Conservation (phyloP, 192 early-diverging fungal species). For the Linnemannia zychae region DNA sequence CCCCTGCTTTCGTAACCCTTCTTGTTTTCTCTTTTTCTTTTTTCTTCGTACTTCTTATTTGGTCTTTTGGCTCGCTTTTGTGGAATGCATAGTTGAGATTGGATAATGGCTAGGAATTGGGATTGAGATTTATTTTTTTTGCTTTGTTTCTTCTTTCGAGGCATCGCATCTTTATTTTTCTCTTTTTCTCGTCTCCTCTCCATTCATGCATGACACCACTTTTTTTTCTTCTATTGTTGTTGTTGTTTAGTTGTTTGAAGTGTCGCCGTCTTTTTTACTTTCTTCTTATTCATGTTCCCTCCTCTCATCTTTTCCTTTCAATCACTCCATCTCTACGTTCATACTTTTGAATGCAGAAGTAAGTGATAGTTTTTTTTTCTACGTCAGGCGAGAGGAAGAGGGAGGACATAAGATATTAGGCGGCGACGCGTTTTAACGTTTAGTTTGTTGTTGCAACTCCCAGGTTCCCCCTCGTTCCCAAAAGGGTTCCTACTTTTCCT, state of each 20-base stretch:
- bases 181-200: background rate
- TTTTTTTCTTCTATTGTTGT: slow-evolving; percentile 7
- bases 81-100: background rate
- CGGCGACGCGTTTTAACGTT: too few species aligned
- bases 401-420: too few species aligned
- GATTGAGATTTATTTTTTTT: too few species aligned
- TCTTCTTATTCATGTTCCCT: background rate
- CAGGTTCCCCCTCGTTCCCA: too few species aligned
- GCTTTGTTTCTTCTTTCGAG: background rate
- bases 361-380: background rate
- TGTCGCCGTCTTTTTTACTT: background rate
- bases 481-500: background rate
- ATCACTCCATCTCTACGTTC: background rate
- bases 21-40: background rate
- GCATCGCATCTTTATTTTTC: background rate
- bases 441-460: too few species aligned
- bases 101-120: too few species aligned
- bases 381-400: too few species aligned
- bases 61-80: background rate
- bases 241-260: slow-evolving; percentile 1
- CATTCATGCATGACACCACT: background rate
- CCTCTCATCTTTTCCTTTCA: background rate
- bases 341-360: background rate
- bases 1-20: slow-evolving; percentile 7
- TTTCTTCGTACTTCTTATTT: background rate